Evolutionary conservation across 2,329 filamentous ascomycete genomes (phyloP).

Genomic region (Talaromyces sp.): DNA sequence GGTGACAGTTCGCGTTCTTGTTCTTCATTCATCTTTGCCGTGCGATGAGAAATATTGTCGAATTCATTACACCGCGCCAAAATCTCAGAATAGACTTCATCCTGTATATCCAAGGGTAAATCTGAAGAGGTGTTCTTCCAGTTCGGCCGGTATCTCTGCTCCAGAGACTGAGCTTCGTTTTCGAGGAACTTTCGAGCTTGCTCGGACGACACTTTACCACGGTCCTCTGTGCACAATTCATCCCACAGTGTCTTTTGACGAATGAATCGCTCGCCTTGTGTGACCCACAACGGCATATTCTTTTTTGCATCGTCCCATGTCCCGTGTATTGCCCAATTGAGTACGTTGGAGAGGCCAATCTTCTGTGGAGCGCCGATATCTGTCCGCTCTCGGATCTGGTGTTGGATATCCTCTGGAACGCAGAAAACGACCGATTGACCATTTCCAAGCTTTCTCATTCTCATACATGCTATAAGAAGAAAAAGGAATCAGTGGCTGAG

Average conservation of each 20-base stretch:
- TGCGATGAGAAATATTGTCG: conserved; percentile 21
- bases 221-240: not conserved
- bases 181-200: conserved; percentile 10
- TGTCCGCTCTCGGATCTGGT: conserved; percentile 38
- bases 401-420: conserved; percentile 53
- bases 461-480: conserved; percentile 54
- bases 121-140: conserved; percentile 3
- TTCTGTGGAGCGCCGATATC: conserved; percentile 5
- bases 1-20: conserved; percentile 57
- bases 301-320: conserved; percentile 47
- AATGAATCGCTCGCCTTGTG: conserved; percentile 51
- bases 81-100: conserved; percentile 20
- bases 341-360: conserved; percentile 50
- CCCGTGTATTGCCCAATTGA: conserved; percentile 55
- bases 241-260: conserved; percentile 23
- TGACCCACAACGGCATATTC: conserved; percentile 54
- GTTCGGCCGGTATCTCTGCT: not conserved
- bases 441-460: conserved; percentile 63
- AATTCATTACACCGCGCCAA: conserved; percentile 32
- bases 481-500: not conserved
- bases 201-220: not conserved
- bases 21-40: conserved; percentile 52
- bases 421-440: conserved; percentile 62
- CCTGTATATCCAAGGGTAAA: not conserved
- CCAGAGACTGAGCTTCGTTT: not conserved